These are phyloP conservation scores for Stenocarpella maydis DNA, from an alignment of 2,329 filamentous ascomycete genomes.

Conservation along the genomic window DNA sequence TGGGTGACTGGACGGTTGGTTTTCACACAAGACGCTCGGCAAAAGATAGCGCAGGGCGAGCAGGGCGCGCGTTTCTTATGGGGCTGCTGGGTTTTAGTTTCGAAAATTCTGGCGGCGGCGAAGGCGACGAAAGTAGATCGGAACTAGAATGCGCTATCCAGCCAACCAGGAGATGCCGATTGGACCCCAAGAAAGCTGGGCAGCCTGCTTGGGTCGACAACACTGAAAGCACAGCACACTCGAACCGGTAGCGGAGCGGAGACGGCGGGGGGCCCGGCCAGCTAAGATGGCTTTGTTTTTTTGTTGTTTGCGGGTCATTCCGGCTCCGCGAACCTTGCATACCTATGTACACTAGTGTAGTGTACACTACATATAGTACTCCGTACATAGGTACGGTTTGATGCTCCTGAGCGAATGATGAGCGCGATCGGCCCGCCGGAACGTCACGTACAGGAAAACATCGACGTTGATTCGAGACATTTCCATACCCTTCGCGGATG, in stretches of 20 bases:
- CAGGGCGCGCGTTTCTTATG: slow-evolving; percentile 30
- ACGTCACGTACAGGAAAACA: not conserved
- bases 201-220: too few species aligned
- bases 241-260: slow-evolving; percentile 21
- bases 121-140: slow-evolving; percentile 41
- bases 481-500: not conserved
- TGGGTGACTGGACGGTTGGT: not conserved
- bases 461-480: slow-evolving; percentile 5
- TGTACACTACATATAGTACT: too few species aligned
- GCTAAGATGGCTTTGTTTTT: slow-evolving; percentile 23
- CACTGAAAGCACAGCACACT: too few species aligned
- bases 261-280: not conserved
- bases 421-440: slow-evolving; percentile 30
- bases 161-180: slow-evolving; percentile 19
- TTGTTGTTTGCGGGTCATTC: slow-evolving; percentile 24
- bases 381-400: too few species aligned
- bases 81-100: slow-evolving; percentile 13
- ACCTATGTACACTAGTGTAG: too few species aligned
- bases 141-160: slow-evolving; percentile 35
- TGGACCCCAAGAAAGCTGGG: slow-evolving; percentile 25
- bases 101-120: slow-evolving; percentile 20
- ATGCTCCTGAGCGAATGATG: slow-evolving; percentile 13
- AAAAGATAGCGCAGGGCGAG: slow-evolving; percentile 15
- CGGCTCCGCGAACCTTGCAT: slow-evolving; percentile 21
- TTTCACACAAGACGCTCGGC: slow-evolving; percentile 9